Base-by-base conservation (phyloP, 2,329 filamentous ascomycete species). In the Hymenoscyphus salicellus region DNA sequence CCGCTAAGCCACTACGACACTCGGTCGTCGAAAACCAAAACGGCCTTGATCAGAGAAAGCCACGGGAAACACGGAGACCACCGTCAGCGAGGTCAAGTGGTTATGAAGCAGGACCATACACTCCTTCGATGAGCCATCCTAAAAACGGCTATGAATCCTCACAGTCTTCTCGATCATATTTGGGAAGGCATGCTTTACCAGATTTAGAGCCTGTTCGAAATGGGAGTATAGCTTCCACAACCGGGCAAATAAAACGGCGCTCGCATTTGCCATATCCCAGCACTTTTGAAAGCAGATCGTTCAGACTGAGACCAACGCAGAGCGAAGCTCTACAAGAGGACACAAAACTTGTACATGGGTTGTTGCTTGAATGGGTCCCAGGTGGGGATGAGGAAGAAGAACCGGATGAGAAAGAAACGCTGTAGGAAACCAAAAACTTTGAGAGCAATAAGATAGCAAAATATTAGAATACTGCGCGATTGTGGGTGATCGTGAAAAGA, bases 281-380 rank as follows among this genome's bases (percentile, higher is more conserved):
- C 17, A 46, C 41, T 17, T 63, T 58, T 33, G 61, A 63, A 36
- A 43, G 55, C n/a, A 43, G 61, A 32, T 55, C 61, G 2, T 58
- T 58, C 36, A 63, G 33, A 32, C 26, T 55, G 61, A 11, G 43
- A 2, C 55, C 55, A 16, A n/a, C 60, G 28, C 38, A 41, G 49
- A 58, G 7, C 32, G 49, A 43, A 30, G 43, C 43, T 16, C 36
- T 52, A 52, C n/a, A 63, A 6, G 55, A 28, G 30, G 38, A 58
- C 17, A 55, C 55, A 26, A 20, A 52, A 28, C 43, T 63, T 58
- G 55, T 63, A 28, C 61, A 33, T 20, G 57, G 16, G 20, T 38
- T 59, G 14, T 43, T 59, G 14, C 33, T 59, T 38, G 57, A 41
- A 16, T 59, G 57, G 57, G 33, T 36, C 1, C 57, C 57, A 14